Conservation (phyloP, 2,329 filamentous ascomycete genomes). For the Verticillium longisporum region DNA sequence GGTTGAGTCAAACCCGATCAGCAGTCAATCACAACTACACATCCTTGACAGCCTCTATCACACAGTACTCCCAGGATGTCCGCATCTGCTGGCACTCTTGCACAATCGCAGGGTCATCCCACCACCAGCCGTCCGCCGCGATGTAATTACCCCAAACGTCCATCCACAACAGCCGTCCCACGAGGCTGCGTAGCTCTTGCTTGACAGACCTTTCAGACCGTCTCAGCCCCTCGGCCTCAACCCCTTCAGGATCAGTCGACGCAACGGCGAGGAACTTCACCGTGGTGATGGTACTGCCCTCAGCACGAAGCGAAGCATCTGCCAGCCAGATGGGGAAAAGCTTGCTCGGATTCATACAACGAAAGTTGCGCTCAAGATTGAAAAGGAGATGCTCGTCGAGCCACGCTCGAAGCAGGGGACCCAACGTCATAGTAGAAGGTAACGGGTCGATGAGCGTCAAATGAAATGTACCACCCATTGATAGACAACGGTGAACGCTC, state of each 20-base stretch:
- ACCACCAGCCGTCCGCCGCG: conserved; percentile 50
- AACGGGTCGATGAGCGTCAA: conserved; percentile 57
- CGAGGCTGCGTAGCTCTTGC: conserved; percentile 41
- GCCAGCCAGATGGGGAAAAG: conserved; percentile 53
- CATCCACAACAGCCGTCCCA: conserved; percentile 53
- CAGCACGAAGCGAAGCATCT: conserved; percentile 43
- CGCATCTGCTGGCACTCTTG: conserved; percentile 46
- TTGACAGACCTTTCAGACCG: conserved; percentile 23
- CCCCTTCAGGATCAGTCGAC: conserved; percentile 14
- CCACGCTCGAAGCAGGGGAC: conserved; percentile 53
- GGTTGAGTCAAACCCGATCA: not conserved
- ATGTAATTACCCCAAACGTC: conserved; percentile 53
- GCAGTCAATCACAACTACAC: not conserved
- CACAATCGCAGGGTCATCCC: conserved; percentile 49
- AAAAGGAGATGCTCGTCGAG: conserved; percentile 53
- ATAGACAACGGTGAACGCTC: conserved; percentile 49
- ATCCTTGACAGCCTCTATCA: conserved; percentile 49
- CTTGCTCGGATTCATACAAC: conserved; percentile 52
- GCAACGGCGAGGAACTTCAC: conserved; percentile 42
- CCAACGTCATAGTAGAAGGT: conserved; percentile 46
- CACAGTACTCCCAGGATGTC: conserved; percentile 53
- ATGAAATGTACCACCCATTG: conserved; percentile 47
- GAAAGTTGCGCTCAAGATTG: conserved; percentile 51
- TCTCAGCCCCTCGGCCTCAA: conserved; percentile 13
- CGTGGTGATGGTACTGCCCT: conserved; percentile 39